Evolutionary conservation across 768 basidiomycete species (phyloP), one percentile per base, ranked within the genome.

Genomic region (Amanita pallidorosea): DNA sequence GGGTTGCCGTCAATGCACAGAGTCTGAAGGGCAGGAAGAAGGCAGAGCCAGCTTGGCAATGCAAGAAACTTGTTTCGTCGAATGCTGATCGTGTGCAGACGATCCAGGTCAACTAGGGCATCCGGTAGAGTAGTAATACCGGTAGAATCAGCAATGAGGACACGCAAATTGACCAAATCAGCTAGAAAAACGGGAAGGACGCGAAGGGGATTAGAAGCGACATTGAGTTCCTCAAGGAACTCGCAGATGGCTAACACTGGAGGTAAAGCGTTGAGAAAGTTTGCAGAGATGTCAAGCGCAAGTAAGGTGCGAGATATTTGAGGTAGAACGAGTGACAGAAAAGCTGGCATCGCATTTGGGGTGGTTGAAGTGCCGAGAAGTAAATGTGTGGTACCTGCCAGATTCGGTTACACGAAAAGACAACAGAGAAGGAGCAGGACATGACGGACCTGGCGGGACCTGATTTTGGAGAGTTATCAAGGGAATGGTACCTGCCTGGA

Each of bases 1-100:
- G 94, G 92, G 63, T 99, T 99, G 15, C 83, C 86, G 55, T 98
- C 95, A n/a, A 99, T 80, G 56, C 85, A 85, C 3, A 99, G 70
- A 1, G 83, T 86, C 64, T 95, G 90, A 43, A 99, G 71, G 27
- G 76, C 75, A 17, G 82, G 77, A n/a, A 99, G 74, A 25, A 90
- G 77, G 63, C 90, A 91, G 42, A 99, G 74, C 95, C 96, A 99
- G 55, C 86, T 81, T n/a, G 96, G 94, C 15, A 98, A 76, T 6
- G 85, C 78, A 56, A 87, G 75, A 60, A 99, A 73, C 63, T 85
- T 85, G 68, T 99, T 99, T 60, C 86, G 72, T 42, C 94, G 82
- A 49, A 95, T 67, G 61, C 92, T 93, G 57, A 91, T 77, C 9
- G 92, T 94, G 62, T 96, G 92, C 33, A 99, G 73, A 57, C 79